Percentiles rank a stretch among this genome's conserved stretches.
Conservation (phyloP, 148 eudicot species). For the Amaranthus cruentus region DNA sequence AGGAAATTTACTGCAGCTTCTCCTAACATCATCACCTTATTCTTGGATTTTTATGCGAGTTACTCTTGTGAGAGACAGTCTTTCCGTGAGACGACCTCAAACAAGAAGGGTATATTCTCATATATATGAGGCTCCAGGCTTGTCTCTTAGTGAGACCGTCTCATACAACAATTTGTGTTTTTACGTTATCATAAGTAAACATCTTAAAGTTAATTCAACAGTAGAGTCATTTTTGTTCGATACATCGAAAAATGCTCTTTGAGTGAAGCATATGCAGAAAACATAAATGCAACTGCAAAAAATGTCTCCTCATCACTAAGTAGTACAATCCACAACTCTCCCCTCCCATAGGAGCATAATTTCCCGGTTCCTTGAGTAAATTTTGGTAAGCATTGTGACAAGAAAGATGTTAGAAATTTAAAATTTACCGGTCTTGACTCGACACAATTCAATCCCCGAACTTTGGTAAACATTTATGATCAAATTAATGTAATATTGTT, state of each 20-base stretch:
- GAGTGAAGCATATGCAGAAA: neutral
- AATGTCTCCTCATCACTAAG: neutral
- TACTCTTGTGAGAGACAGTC: too few relatives aligned
- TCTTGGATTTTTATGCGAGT: neutral
- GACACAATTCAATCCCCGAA: conserved; percentile 7
- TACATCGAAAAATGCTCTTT: neutral
- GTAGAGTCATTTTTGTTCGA: neutral
- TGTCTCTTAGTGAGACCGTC: too few relatives aligned
- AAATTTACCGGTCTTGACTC: conserved; percentile 6
- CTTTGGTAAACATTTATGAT: conserved; percentile 20
- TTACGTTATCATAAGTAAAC: neutral
- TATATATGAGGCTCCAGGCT: too few relatives aligned
- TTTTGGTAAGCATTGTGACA: conserved; percentile 16
- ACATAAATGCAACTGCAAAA: neutral
- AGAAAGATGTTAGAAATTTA: neutral
- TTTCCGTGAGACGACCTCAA: too few relatives aligned
- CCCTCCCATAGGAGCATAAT: neutral
- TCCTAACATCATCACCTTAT: neutral
- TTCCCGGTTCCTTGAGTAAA: neutral
- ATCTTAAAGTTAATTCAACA: neutral
- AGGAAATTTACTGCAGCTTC: neutral
- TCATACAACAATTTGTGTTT: too few relatives aligned
- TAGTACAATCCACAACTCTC: conserved; percentile 6
- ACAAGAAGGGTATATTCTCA: too few relatives aligned
- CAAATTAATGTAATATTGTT: conserved; percentile 1